Evolutionary conservation across 164 flowering plant species (phyloP).

Genomic region (Vitis rotundifolia): DNA sequence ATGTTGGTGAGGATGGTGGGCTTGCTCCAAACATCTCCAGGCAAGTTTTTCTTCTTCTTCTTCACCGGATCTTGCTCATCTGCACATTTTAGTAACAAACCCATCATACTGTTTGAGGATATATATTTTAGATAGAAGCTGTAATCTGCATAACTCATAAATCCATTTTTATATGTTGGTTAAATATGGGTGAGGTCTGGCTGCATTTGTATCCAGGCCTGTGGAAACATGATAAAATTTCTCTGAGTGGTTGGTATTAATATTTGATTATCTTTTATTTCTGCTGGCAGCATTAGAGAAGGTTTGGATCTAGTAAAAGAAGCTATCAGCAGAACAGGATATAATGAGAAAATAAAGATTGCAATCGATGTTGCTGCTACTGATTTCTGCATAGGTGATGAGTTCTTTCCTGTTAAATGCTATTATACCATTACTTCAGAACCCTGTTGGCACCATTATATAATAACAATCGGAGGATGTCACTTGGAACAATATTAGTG

Average conservation of each 20-base stretch:
- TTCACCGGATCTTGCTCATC: neutral
- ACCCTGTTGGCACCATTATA: slow-evolving; percentile 1
- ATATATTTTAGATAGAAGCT: no score
- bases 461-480: neutral
- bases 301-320: slow-evolving; percentile 87
- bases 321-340: slow-evolving; percentile 88
- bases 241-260: neutral
- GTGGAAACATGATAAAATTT: neutral
- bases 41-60: slow-evolving; percentile 32
- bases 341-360: slow-evolving; percentile 76
- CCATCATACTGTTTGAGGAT: no score
- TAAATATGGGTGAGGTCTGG: neutral
- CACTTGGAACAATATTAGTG: neutral
- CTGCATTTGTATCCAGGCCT: neutral
- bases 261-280: slow-evolving; percentile 1
- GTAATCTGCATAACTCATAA: neutral
- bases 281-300: slow-evolving; percentile 66
- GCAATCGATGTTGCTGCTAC: slow-evolving; percentile 89
- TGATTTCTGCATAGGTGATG: slow-evolving; percentile 86
- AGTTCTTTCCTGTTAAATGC: slow-evolving; percentile 10
- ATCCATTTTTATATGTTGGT: neutral
- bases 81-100: neutral
- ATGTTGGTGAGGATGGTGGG: slow-evolving; percentile 96
- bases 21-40: slow-evolving; percentile 88
- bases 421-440: neutral